Base-by-base conservation (phyloP, 2,329 filamentous ascomycete genomes). In the Bipolaris cookei region DNA sequence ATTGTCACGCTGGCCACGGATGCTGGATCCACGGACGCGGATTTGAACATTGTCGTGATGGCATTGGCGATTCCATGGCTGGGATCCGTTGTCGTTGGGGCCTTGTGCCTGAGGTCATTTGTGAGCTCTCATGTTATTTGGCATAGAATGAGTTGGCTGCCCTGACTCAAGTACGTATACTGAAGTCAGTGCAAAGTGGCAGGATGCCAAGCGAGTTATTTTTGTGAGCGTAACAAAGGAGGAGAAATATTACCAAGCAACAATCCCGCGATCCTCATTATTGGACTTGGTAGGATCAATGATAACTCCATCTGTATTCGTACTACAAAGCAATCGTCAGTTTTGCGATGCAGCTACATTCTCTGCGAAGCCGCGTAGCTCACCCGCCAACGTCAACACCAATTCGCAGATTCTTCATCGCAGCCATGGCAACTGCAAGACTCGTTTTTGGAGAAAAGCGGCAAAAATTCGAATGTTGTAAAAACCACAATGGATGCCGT, bases 1-100 rank as follows among this genome's bases (percentile, higher is more conserved):
- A 84, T 79, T 6, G 80, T 82, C 4, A 83, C 77, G 55, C 79
- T 81, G 14, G 71, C 75, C 51, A 82, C 72, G 2, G 64, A 62
- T 13, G 59, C 54, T 14, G 73, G 69, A 14, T 71, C 61, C 16
- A 77, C 66, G 3, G 62, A 66, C 4, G 72, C 69, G 1, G 68
- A 65, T 25, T 67, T 63, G 64, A 76, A 75, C 72, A 76, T 76
- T 7, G 70, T 71, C 3, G 66, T 73, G 42, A 78, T 74, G 14
- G 73, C 70, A 30, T 65, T 58, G 11, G 68, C 63, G 53, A 77
- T 77, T 23, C 75, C 75, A 70, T 72, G 67, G 54, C 73, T 76
- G 8, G 74, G 72, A 35, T 77, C 64, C 6, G 69, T 64, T 7
- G 75, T 77, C 6, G 75, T 77, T 11, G 75, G 72, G 7, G 73